These are phyloP conservation scores for Amylostereum areolatum DNA, from an alignment of 1,284 basidiomycete genomes.

Conservation along the genomic window DNA sequence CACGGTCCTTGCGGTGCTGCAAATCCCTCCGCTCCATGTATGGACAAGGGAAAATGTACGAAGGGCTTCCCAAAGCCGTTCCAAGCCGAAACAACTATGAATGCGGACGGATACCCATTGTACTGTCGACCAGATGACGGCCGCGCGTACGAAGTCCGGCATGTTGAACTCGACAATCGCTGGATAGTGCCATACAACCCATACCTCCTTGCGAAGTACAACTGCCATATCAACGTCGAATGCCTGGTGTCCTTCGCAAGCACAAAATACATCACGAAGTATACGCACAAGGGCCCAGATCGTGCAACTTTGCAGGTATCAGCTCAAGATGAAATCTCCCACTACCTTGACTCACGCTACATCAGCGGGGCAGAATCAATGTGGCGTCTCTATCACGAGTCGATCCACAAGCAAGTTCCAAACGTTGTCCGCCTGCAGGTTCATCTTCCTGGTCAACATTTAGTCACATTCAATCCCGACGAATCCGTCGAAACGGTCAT, in stretches of 20 bases:
- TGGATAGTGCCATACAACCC: not conserved
- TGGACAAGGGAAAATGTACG: slow-evolving; percentile 34
- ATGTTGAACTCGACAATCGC: not conserved
- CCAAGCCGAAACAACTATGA: slow-evolving; percentile 25
- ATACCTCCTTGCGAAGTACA: not conserved
- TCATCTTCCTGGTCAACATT: not conserved
- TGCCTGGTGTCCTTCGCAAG: slow-evolving; percentile 19
- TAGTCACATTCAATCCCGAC: not conserved
- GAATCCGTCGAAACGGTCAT: no score
- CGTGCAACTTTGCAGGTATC: slow-evolving; percentile 15
- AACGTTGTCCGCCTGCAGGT: not conserved
- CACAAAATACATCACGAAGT: slow-evolving; percentile 38
- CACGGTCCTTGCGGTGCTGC: slow-evolving; percentile 38
- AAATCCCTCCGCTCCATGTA: slow-evolving; percentile 29
- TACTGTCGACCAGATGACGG: slow-evolving; percentile 31
- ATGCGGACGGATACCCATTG: slow-evolving; percentile 31
- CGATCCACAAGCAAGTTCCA: not conserved
- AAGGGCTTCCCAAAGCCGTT: slow-evolving; percentile 37
- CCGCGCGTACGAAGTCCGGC: no score
- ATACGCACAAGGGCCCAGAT: slow-evolving; percentile 37
- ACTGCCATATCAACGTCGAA: not conserved
- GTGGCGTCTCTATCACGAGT: no score
- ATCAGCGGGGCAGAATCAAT: no score
- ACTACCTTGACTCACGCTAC: not conserved
- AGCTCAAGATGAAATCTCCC: slow-evolving; percentile 2